Conservation (phyloP, 2,329 filamentous ascomycete species). For the Ophiostoma pallidulum region DNA sequence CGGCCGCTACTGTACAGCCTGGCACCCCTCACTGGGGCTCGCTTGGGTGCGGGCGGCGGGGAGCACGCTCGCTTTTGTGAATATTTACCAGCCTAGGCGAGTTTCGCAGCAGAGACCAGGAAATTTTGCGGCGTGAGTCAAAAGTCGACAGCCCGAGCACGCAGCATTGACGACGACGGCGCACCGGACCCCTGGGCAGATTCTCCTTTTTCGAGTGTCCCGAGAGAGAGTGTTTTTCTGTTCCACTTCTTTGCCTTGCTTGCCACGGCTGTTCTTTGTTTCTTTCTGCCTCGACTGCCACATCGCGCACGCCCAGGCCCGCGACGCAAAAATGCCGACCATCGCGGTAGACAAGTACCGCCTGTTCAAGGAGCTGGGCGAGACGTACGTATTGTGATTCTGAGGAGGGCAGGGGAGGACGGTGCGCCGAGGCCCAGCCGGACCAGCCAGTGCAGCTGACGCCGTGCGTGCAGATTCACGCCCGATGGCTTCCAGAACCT, state of each 20-base stretch:
- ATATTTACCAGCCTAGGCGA: slow-evolving; percentile 4
- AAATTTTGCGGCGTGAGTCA: slow-evolving; percentile 11
- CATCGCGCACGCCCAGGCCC: not conserved
- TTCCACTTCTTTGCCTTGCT: too few relatives aligned
- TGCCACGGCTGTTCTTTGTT: too few relatives aligned
- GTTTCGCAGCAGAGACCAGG: not conserved
- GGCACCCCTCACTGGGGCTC: slow-evolving; percentile 9
- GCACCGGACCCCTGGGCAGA: too few relatives aligned
- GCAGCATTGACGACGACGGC: too few relatives aligned
- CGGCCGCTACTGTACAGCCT: too few relatives aligned
- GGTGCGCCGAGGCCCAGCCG: not conserved
- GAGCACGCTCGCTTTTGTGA: not conserved
- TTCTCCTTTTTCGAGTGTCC: too few relatives aligned
- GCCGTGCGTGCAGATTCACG: slow-evolving; percentile 61
- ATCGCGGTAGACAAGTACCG: slow-evolving; percentile 94
- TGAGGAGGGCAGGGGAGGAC: slow-evolving; percentile 5
- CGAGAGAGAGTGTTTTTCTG: too few relatives aligned
- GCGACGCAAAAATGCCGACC: slow-evolving; percentile 56
- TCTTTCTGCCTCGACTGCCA: not conserved
- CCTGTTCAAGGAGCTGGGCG: slow-evolving; percentile 85
- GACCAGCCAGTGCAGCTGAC: slow-evolving; percentile 7
- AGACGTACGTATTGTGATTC: slow-evolving; percentile 55
- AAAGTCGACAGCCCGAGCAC: not conserved
- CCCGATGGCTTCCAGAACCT: slow-evolving; percentile 93
- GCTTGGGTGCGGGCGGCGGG: slow-evolving; percentile 2